A percentile compares a stretch with the other conserved stretches of the same genome.
These are phyloP conservation scores for Rheum nobile DNA, from an alignment of 148 eudicot genomes.

Conservation along the genomic window DNA sequence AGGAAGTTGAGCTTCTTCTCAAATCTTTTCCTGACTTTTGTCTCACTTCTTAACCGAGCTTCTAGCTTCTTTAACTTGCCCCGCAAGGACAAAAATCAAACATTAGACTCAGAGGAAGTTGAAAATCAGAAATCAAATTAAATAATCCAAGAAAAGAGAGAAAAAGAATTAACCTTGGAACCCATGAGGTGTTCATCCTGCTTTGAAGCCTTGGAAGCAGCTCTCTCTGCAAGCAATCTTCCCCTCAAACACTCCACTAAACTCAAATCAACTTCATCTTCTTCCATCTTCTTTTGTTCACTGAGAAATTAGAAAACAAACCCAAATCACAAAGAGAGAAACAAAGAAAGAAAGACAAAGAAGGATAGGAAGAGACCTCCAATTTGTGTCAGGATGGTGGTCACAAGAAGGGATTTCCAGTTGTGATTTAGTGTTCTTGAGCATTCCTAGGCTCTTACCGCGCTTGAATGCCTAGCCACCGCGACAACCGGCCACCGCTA, in stretches of 20 bases:
- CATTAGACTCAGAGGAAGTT: not conserved
- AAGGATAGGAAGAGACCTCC: not conserved
- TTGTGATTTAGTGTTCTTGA: not conserved
- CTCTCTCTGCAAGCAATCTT: constrained; percentile 53
- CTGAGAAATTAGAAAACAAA: constrained; percentile 6
- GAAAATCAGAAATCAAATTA: not conserved
- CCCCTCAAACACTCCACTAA: constrained; percentile 50
- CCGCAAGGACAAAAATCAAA: not conserved
- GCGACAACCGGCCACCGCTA: too few species aligned
- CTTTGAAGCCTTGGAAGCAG: constrained; percentile 43
- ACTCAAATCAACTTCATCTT: constrained; percentile 28
- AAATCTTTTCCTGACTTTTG: constrained; percentile 2
- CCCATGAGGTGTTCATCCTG: constrained; percentile 23
- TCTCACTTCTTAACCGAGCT: not conserved
- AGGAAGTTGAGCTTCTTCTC: constrained; percentile 1
- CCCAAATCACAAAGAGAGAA: not conserved
- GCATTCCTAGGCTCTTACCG: not conserved
- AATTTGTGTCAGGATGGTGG: too few species aligned
- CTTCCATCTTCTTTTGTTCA: constrained; percentile 23
- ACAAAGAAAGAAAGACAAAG: not conserved
- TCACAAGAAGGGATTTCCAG: not conserved
- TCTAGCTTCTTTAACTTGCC: constrained; percentile 1
- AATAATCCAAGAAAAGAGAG: constrained; percentile 4
- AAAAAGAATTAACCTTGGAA: constrained; percentile 25
- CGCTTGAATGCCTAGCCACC: too few species aligned